Evolutionary conservation across 257 asterid genomes (phyloP).

Genomic region (Scutellaria baicalensis): DNA sequence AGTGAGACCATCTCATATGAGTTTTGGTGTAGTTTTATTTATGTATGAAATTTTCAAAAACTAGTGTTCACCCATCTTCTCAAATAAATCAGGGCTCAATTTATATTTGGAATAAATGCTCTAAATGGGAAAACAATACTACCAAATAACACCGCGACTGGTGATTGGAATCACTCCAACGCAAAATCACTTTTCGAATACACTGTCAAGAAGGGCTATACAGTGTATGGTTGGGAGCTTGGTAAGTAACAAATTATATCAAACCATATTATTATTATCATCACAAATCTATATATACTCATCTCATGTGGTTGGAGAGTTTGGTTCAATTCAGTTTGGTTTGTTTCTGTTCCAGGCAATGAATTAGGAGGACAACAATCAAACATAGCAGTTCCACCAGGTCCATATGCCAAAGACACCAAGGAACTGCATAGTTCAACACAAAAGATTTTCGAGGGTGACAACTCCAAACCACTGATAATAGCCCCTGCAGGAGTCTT

Average conservation of each 20-base stretch:
- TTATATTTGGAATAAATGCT: slow-evolving; percentile 66
- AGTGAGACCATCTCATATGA: too few species aligned
- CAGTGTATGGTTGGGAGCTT: slow-evolving; percentile 61
- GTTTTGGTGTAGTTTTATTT: not conserved
- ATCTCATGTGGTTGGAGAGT: too few species aligned
- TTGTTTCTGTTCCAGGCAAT: not conserved
- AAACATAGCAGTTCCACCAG: not conserved
- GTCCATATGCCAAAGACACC: not conserved
- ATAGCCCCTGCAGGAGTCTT: not conserved
- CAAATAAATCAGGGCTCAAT: slow-evolving; percentile 36
- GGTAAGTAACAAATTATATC: slow-evolving; percentile 4
- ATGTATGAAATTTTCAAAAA: too few species aligned
- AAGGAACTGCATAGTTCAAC: not conserved
- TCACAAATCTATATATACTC: too few species aligned
- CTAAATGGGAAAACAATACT: slow-evolving; percentile 44
- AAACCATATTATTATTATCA: too few species aligned
- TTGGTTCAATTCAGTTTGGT: too few species aligned
- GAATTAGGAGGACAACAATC: not conserved
- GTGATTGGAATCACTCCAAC: slow-evolving; percentile 56
- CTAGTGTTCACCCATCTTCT: not conserved
- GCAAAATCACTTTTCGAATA: slow-evolving; percentile 55
- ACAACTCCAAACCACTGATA: not conserved
- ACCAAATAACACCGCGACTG: slow-evolving; percentile 26
- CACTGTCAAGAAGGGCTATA: slow-evolving; percentile 50
- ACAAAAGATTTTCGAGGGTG: not conserved